Percentiles rank a stretch among this genome's conserved stretches.
Evolutionary conservation across 441 rosid species (phyloP).

Genomic region (Macaranga tanarius): DNA sequence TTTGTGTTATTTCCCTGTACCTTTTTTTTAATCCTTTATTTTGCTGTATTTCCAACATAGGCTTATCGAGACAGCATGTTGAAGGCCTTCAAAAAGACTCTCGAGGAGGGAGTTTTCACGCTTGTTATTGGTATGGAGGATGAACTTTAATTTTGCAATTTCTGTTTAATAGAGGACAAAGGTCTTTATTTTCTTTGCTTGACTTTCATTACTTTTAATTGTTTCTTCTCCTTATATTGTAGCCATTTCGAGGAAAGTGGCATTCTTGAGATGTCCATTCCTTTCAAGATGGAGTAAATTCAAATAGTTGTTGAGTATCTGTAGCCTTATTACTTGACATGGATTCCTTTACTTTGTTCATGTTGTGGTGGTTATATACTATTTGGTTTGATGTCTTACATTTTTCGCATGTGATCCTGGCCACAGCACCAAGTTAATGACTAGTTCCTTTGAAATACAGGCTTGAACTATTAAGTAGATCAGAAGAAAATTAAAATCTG

Average conservation of each 20-base stretch:
- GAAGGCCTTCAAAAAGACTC: slow-evolving; percentile 86
- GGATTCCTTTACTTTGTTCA: slow-evolving; percentile 32
- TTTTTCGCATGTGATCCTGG: slow-evolving; percentile 21
- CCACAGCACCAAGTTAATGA: slow-evolving; percentile 2
- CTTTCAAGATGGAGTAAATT: slow-evolving; percentile 32
- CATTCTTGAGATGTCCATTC: slow-evolving; percentile 25
- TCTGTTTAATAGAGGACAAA: slow-evolving; percentile 2
- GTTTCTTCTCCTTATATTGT: slow-evolving; percentile 21
- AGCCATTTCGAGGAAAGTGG: slow-evolving; percentile 23
- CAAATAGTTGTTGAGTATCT: slow-evolving; percentile 24
- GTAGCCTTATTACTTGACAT: slow-evolving; percentile 22
- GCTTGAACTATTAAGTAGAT: slow-evolving; percentile 29
- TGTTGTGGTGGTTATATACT: slow-evolving; percentile 28
- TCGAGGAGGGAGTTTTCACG: slow-evolving; percentile 85
- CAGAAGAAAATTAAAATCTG: slow-evolving; percentile 26
- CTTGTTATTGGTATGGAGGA: slow-evolving; percentile 87
- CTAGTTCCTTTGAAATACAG: slow-evolving; percentile 23
- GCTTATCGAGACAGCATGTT: slow-evolving; percentile 92
- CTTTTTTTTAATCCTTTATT: slow-evolving; percentile 16
- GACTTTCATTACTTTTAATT: not conserved
- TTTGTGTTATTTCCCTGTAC: not conserved
- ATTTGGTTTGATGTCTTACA: slow-evolving; percentile 21
- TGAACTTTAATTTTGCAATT: slow-evolving; percentile 28
- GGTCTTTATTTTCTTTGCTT: not conserved
- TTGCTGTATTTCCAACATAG: slow-evolving; percentile 35